phyloP scores from a whole-genome alignment of 495 filamentous ascomycete genomes.

The Mytilinidion resinicola region DNA sequence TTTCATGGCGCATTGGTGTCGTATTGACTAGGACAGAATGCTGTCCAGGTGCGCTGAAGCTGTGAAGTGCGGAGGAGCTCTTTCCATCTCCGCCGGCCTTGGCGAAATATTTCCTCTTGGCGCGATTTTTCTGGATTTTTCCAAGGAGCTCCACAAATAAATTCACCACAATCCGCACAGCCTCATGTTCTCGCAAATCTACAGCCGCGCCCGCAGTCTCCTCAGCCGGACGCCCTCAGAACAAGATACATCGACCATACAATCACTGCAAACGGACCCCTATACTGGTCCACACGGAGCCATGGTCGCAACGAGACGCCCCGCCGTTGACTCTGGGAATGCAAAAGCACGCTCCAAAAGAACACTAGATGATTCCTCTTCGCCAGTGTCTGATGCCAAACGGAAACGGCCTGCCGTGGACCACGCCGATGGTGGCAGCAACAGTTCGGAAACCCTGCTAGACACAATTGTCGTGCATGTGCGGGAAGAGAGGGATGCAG shows the following conservation, averaged over 20 bases:
- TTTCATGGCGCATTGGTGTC: background rate
- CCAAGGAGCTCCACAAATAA: background rate
- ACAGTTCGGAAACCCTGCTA: too few species aligned
- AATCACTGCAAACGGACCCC: background rate
- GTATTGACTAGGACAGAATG: background rate
- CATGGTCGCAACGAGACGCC: slow-evolving; percentile 25
- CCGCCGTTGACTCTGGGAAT: slow-evolving; percentile 1
- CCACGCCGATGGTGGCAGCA: background rate
- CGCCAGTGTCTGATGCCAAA: background rate
- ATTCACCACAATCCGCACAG: background rate
- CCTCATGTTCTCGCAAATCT: slow-evolving; percentile 19
- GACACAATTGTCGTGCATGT: too few species aligned
- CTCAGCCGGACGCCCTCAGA: slow-evolving; percentile 19
- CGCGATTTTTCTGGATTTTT: background rate
- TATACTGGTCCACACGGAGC: background rate
- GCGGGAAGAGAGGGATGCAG: too few species aligned
- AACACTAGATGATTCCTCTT: background rate
- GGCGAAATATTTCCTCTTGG: slow-evolving; percentile 16
- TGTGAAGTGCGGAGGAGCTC: too few species aligned
- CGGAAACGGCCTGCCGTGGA: background rate
- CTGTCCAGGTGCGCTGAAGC: background rate
- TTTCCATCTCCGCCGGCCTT: background rate
- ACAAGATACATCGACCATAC: slow-evolving; percentile 1
- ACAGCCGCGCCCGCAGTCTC: slow-evolving; percentile 14
- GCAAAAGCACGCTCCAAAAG: background rate